Base-by-base conservation (phyloP, 352 stramenopile species). In the Aphanomyces invadans region DNA sequence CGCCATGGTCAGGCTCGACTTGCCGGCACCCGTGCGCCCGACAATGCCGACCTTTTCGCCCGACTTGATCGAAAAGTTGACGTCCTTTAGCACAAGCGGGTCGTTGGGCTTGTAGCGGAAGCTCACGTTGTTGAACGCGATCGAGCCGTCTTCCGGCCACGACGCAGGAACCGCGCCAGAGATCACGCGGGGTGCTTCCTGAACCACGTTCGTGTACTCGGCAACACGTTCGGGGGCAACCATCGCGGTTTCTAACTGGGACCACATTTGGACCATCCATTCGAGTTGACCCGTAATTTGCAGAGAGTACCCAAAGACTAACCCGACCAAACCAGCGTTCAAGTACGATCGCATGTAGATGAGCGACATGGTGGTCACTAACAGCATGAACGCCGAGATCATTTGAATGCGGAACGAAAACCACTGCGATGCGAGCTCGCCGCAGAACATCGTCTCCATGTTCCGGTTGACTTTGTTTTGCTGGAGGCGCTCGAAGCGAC, bases 81-180 rank as follows among this genome's bases (percentile, higher is more conserved):
- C 49, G 17, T 57, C 49, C n/a, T 74, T 73, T 26, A 86, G 79
- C 9, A 97, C 68, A n/a, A 31, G 12, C 1, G 66, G 56, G 1
- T 38, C 17, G 5, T 83, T 76, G 49, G 83, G 74, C 7, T 91
- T 81, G 77, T 98, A 98, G 23, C 93, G 73, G 46, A 98, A 53
- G 25, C 71, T 83, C 5, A 98, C 91, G 69, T 93, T 73, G 21
- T 87, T 69, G 75, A 98, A 97, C 51, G 78, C 68, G 31, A 98
- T 78, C 17, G 69, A 65, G 29, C 95, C 95, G 1, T 83, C 62
- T 1, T 71, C 68, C 1, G 94, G 94, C 95, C 94, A 98, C 12
- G 21, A 36, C 15, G 33, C 33, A 36, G 29, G 11, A n/a, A 46
- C 53, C 0, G 53, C 53, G 26, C 28, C 28, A 4, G 53, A 61